A percentile compares a stretch with the other conserved stretches of the same genome.
phyloP scores from a whole-genome alignment of 495 filamentous ascomycete genomes.

The Trichoderma orchidacearum region DNA sequence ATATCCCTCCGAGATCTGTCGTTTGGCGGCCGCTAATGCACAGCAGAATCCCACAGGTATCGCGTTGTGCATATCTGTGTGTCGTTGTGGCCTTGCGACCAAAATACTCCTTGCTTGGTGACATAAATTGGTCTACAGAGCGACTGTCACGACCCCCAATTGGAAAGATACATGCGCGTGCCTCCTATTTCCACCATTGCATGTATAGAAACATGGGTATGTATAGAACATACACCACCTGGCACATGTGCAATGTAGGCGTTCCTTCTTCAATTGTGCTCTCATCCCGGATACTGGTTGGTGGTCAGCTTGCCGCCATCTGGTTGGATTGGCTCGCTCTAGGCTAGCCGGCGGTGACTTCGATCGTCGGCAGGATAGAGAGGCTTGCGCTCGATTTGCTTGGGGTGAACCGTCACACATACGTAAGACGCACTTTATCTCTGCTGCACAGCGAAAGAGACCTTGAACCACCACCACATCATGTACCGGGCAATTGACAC shows the following conservation, averaged over 20 bases:
- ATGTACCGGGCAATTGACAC: neutral
- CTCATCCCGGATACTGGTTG: neutral
- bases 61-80: neutral
- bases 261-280: neutral
- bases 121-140: neutral
- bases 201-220: neutral
- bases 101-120: neutral
- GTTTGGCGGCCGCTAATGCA: constrained; percentile 42
- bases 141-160: neutral
- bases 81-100: neutral
- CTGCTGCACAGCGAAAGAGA: no score
- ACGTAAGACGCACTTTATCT: neutral
- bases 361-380: neutral
- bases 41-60: constrained; percentile 1
- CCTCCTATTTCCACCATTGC: neutral
- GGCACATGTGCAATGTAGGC: neutral
- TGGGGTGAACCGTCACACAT: neutral
- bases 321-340: neutral
- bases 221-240: neutral
- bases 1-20: constrained; percentile 23
- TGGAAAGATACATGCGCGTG: neutral
- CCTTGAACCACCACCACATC: no score
- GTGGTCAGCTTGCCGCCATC: neutral
- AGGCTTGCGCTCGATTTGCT: neutral
- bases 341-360: neutral